Conservation (phyloP, 805 yeast species). For the Ogataea angusta region DNA sequence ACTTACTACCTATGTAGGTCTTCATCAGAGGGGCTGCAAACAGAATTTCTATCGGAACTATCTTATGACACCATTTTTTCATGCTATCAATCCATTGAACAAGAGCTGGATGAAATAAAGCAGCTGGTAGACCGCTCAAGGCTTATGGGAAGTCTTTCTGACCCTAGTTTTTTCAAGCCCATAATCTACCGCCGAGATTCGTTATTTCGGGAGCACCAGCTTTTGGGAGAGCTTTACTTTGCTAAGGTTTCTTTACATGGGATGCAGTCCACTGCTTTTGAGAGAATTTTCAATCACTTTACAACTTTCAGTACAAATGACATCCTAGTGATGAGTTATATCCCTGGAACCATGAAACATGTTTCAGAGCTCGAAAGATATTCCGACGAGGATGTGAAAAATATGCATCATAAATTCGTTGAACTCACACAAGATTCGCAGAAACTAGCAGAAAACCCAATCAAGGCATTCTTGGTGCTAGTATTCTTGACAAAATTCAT, state of each 20-base stretch:
- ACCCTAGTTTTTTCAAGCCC: constrained; percentile 43
- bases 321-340: constrained; percentile 55
- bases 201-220: constrained; percentile 65
- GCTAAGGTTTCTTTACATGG: constrained; percentile 34
- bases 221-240: constrained; percentile 60
- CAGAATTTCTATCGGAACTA: constrained; percentile 8
- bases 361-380: constrained; percentile 38
- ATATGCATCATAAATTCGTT: constrained; percentile 36
- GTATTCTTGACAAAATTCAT: constrained; percentile 57
- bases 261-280: constrained; percentile 2
- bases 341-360: constrained; percentile 56
- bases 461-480: constrained; percentile 45
- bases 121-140: constrained; percentile 49
- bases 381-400: constrained; percentile 37
- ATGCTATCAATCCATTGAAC: constrained; percentile 59
- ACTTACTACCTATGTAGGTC: constrained; percentile 37
- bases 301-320: constrained; percentile 56
- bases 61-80: constrained; percentile 41
- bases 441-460: constrained; percentile 43
- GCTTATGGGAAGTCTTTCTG: constrained; percentile 49
- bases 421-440: constrained; percentile 38
- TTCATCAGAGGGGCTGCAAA: not conserved
- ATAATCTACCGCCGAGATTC: constrained; percentile 60
- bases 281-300: constrained; percentile 45
- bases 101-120: constrained; percentile 50